These are phyloP conservation scores for Carnegiea gigantea DNA, from an alignment of 179 eudicot genomes.

Conservation along the genomic window DNA sequence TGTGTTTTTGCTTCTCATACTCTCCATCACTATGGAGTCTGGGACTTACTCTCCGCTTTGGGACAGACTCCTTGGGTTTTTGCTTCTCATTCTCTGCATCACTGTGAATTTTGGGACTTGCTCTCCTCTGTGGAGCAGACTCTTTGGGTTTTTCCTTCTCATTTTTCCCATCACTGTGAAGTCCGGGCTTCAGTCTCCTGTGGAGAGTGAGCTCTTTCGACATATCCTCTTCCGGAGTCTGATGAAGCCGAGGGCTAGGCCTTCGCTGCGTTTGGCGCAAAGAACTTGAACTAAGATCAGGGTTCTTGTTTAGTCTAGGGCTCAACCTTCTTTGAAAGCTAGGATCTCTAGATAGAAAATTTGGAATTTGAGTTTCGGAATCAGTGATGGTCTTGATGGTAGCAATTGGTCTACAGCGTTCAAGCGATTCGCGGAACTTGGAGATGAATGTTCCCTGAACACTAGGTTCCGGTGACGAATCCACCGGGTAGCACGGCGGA, in stretches of 20 bases:
- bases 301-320: slow-evolving; percentile 2
- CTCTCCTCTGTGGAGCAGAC: background rate
- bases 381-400: background rate
- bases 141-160: background rate
- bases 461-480: background rate
- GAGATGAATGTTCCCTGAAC: background rate
- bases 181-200: too few relatives aligned
- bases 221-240: background rate
- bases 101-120: slow-evolving; percentile 10
- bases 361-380: background rate
- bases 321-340: background rate
- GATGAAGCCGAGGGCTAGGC: slow-evolving; percentile 17
- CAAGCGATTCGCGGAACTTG: background rate
- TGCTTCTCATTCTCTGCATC: background rate
- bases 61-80: background rate
- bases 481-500: background rate
- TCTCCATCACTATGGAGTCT: background rate
- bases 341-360: background rate
- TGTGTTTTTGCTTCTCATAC: background rate
- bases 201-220: too few relatives aligned
- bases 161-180: too few relatives aligned
- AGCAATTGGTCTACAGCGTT: background rate
- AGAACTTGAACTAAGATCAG: background rate
- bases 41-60: slow-evolving; percentile 5
- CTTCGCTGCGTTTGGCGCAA: background rate